Evolutionary conservation across 23 red algal genomes (phyloP).

Genomic region (Gracilaria gracilis): DNA sequence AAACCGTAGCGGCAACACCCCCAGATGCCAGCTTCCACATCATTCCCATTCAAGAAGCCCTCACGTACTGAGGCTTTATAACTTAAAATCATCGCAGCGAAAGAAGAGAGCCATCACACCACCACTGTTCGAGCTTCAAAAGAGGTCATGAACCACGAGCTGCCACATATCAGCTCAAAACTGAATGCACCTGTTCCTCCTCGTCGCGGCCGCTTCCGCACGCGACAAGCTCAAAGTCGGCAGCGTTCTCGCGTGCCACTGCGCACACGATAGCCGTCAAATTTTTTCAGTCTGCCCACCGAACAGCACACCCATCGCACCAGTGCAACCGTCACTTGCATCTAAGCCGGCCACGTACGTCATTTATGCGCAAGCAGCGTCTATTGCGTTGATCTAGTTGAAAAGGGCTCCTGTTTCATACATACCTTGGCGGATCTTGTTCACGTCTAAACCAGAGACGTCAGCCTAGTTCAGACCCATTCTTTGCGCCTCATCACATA

Average conservation of each 20-base stretch:
- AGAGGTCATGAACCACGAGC: background rate
- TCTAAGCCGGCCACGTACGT: conserved; percentile 10
- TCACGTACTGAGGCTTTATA: no score
- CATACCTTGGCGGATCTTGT: conserved; percentile 53
- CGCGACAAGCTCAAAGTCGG: conserved; percentile 3
- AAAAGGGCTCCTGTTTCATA: conserved; percentile 48
- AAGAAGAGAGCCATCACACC: no score
- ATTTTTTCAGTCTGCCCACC: background rate
- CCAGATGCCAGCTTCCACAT: no score
- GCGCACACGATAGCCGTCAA: conserved; percentile 13
- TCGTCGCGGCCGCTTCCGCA: conserved; percentile 5
- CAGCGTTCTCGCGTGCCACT: conserved; percentile 7
- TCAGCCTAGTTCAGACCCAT: conserved; percentile 40
- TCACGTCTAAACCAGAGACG: conserved; percentile 34
- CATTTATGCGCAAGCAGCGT: background rate
- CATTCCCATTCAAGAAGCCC: no score
- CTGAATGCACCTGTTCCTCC: background rate
- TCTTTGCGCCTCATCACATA: conserved; percentile 66
- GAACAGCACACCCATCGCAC: background rate
- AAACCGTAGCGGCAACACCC: no score
- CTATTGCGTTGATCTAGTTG: background rate
- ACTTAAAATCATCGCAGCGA: no score
- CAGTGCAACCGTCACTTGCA: conserved; percentile 3
- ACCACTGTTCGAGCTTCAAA: background rate
- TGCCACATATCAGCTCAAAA: background rate